Conservation (phyloP, 495 filamentous ascomycete species). For the Mycothermus thermophilus region DNA sequence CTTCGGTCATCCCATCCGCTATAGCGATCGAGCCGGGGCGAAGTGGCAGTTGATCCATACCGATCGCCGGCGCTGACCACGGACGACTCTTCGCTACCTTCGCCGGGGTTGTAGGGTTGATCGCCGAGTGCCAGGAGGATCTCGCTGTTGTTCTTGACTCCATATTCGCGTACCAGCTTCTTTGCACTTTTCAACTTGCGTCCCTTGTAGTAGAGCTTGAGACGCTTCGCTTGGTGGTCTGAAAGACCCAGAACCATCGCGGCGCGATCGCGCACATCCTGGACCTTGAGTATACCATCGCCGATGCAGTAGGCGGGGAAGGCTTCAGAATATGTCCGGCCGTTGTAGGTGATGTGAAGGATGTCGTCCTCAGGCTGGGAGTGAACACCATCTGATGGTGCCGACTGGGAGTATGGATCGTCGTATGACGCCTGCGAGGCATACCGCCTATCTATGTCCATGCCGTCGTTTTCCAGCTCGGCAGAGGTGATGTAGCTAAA, state of each 20-base stretch:
- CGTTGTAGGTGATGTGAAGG: slow-evolving; percentile 58
- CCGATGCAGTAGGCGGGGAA: slow-evolving; percentile 74
- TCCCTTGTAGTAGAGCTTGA: slow-evolving; percentile 77
- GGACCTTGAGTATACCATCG: slow-evolving; percentile 56
- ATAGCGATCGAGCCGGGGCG: slow-evolving; percentile 14
- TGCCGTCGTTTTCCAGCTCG: slow-evolving; percentile 38
- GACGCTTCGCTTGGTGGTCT: slow-evolving; percentile 35
- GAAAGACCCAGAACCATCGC: slow-evolving; percentile 47
- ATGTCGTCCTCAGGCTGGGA: slow-evolving; percentile 51
- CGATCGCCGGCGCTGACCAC: slow-evolving; percentile 21
- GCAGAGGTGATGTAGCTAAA: slow-evolving; percentile 70
- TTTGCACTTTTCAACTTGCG: slow-evolving; percentile 54
- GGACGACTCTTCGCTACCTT: slow-evolving; percentile 38
- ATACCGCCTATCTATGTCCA: slow-evolving; percentile 21
- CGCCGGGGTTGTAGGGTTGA: slow-evolving; percentile 32
- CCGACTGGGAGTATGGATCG: slow-evolving; percentile 15
- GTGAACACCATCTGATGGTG: slow-evolving; percentile 14
- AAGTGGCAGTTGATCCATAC: slow-evolving; percentile 12
- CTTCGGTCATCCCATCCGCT: slow-evolving; percentile 18
- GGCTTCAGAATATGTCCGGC: slow-evolving; percentile 56
- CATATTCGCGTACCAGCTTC: slow-evolving; percentile 54
- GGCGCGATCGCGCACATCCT: slow-evolving; percentile 50
- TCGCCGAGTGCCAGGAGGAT: slow-evolving; percentile 43
- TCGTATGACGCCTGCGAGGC: slow-evolving; percentile 22
- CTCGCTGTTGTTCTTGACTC: slow-evolving; percentile 68